These are phyloP conservation scores for Aureobasidium zeae DNA, from an alignment of 2,329 filamentous ascomycete genomes.

Conservation along the genomic window DNA sequence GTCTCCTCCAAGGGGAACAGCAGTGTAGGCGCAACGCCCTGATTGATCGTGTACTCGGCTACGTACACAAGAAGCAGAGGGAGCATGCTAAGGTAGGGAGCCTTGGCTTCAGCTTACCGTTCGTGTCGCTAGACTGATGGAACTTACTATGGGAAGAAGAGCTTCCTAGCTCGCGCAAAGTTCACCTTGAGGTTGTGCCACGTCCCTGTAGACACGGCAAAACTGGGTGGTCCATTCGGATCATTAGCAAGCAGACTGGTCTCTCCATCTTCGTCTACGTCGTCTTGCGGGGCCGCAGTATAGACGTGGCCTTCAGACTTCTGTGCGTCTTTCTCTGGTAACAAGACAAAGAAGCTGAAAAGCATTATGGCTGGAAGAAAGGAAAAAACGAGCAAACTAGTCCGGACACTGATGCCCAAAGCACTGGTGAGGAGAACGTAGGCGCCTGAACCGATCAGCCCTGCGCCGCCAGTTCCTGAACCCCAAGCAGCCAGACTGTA, in stretches of 20 bases:
- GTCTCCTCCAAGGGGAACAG: constrained; percentile 70
- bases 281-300: constrained; percentile 33
- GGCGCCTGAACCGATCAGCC: constrained; percentile 73
- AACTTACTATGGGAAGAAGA: constrained; percentile 63
- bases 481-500: constrained; percentile 86
- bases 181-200: constrained; percentile 23
- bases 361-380: constrained; percentile 76
- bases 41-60: constrained; percentile 95
- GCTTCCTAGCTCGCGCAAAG: constrained; percentile 54
- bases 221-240: background rate
- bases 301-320: constrained; percentile 43
- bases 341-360: constrained; percentile 70
- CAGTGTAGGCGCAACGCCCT: constrained; percentile 81
- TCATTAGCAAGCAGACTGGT: constrained; percentile 17
- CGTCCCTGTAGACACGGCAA: background rate
- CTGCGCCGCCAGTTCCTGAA: constrained; percentile 82
- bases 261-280: constrained; percentile 21
- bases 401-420: constrained; percentile 62
- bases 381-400: constrained; percentile 67
- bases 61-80: constrained; percentile 88
- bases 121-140: background rate
- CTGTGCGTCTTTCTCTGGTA: constrained; percentile 61
- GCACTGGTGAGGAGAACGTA: constrained; percentile 82
- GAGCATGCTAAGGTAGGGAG: constrained; percentile 54
- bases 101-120: constrained; percentile 10